Conservation (phyloP, 768 basidiomycete species). For the Mycena floridula region DNA sequence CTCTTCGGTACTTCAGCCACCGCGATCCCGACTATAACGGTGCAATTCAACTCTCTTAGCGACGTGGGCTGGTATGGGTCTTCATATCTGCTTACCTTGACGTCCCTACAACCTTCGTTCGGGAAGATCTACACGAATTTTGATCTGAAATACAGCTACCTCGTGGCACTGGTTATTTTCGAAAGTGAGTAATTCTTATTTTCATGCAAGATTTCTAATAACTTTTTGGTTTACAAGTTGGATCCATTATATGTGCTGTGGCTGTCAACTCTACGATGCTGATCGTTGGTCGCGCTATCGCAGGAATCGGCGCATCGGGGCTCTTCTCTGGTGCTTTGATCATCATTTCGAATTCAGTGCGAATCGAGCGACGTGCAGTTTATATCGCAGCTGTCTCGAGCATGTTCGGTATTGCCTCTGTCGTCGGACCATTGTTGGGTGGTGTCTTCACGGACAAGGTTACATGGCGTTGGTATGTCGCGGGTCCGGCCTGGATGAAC, state of each 20-base stretch:
- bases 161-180: slow-evolving; percentile 1
- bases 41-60: slow-evolving; percentile 21
- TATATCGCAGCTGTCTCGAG: slow-evolving; percentile 34
- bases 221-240: slow-evolving; percentile 34
- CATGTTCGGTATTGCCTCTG: slow-evolving; percentile 13
- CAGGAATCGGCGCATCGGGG: slow-evolving; percentile 39
- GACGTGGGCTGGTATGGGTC: slow-evolving; percentile 21
- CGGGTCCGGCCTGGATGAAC: not conserved
- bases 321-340: slow-evolving; percentile 15
- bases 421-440: slow-evolving; percentile 23
- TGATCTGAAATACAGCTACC: slow-evolving; percentile 8
- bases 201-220: slow-evolving; percentile 13
- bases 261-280: slow-evolving; percentile 20
- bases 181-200: slow-evolving; percentile 8
- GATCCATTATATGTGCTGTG: slow-evolving; percentile 35
- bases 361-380: slow-evolving; percentile 21
- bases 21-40: slow-evolving; percentile 22
- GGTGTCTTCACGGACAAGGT: slow-evolving; percentile 23
- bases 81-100: slow-evolving; percentile 15
- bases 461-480: slow-evolving; percentile 30
- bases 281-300: slow-evolving; percentile 38
- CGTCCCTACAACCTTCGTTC: slow-evolving; percentile 14
- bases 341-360: slow-evolving; percentile 20
- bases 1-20: slow-evolving; percentile 11
- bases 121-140: slow-evolving; percentile 16